These are phyloP conservation scores for Ammopiptanthus mongolicus DNA, from an alignment of 306 rosid genomes.

Conservation along the genomic window DNA sequence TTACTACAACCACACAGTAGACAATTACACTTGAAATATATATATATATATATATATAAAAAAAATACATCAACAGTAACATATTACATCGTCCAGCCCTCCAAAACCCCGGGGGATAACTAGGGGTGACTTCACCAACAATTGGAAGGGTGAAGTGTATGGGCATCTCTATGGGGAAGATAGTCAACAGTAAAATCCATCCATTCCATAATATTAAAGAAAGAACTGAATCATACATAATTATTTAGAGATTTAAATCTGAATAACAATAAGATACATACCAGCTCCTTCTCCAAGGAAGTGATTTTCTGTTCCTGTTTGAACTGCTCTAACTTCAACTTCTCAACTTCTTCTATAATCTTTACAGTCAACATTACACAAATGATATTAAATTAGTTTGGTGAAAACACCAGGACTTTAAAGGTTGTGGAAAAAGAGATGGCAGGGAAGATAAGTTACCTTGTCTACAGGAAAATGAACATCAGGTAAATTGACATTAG, in stretches of 20 bases:
- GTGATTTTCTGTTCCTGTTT: conserved; percentile 28
- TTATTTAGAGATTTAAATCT: neutral
- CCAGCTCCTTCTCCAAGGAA: conserved; percentile 45
- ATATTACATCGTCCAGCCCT: neutral
- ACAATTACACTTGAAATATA: neutral
- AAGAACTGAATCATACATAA: neutral
- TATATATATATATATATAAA: too few species aligned
- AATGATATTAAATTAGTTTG: neutral
- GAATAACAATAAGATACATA: conserved; percentile 17
- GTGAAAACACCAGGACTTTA: neutral
- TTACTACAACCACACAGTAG: neutral
- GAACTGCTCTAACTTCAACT: conserved; percentile 31
- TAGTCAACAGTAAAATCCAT: neutral
- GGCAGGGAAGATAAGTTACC: conserved; percentile 22
- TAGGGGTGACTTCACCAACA: neutral
- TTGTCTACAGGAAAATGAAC: neutral
- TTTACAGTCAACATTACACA: neutral
- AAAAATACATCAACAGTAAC: neutral
- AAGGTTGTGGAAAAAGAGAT: neutral
- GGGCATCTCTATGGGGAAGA: neutral
- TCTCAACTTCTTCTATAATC: conserved; percentile 31
- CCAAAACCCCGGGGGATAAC: neutral
- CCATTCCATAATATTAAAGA: neutral
- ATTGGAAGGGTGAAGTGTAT: neutral
- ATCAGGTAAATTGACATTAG: conserved; percentile 12